Evolutionary conservation across 208 protist genomes (phyloP), one percentile per base, ranked within the genome.

Genomic region (Crithidia expoeki): DNA sequence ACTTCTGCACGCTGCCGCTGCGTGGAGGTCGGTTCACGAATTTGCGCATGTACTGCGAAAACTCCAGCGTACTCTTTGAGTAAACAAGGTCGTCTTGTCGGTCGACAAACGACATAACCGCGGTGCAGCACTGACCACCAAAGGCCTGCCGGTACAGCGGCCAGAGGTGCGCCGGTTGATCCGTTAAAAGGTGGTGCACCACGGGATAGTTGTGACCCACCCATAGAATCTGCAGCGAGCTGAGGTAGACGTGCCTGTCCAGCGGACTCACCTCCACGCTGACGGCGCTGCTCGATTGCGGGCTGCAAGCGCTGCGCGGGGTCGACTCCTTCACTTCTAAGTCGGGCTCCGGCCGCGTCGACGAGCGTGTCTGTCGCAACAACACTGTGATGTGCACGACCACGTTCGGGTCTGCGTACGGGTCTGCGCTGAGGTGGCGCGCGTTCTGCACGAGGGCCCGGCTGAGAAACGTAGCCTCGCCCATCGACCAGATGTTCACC

Each of bases 211-310:
- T 81, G 66, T 61, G 58, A 44, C 78, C 78, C 2, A 81, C 53
- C 33, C 74, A 73, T 10, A 85, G 46, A 19, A 89, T n/a, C 3
- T 83, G 67, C 27, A 86, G 55, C 14, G 74, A 74, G 60, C 77
- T 72, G 57, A 87, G 60, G 59, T 80, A 76, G 19, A 86, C 76
- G 38, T 77, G 36, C 17, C 42, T 36, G 27, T 47, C 49, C 16
- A n/a, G 0, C 5, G 32, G 19, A n/a, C 4, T 52, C 46, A 34
- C 42, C 63, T 55, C 44, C 49, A 21, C 57, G 23, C 33, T 42
- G 30, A 32, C 21, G 55, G 38, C 21, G 40, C 44, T n/a, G 34
- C 30, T 44, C 28, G 34, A 52, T 32, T 47, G 46, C 12, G 53
- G 17, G 40, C 19, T 57, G 42, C 51, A 32, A 34, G 19, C 7